Conservation (phyloP, 2,329 filamentous ascomycete genomes). For the Lasiodiplodia citricola region DNA sequence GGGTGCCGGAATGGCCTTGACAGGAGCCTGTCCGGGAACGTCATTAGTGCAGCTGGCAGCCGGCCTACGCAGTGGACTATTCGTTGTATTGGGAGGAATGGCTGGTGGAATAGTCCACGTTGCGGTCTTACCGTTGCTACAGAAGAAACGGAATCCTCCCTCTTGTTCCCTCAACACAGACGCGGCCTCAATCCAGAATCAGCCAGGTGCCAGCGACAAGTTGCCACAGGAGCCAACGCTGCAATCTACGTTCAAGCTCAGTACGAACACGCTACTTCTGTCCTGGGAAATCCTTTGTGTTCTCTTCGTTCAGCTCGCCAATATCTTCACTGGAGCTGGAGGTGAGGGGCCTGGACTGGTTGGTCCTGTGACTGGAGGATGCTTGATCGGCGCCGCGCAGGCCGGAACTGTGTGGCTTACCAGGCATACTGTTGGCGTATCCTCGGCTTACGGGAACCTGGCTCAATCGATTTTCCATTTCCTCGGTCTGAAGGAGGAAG, state of each 20-base stretch:
- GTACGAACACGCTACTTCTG: conserved; percentile 45
- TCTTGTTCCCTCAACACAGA: not conserved
- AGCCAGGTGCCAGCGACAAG: not conserved
- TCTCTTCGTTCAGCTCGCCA: conserved; percentile 48
- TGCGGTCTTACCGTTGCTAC: not conserved
- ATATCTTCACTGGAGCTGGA: conserved; percentile 29
- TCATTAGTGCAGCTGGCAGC: conserved; percentile 65
- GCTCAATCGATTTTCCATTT: conserved; percentile 53
- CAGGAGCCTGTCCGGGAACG: conserved; percentile 70
- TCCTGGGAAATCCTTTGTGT: conserved; percentile 53
- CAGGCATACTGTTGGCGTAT: conserved; percentile 64
- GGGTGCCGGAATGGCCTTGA: conserved; percentile 69
- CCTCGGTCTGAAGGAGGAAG: conserved; percentile 30
- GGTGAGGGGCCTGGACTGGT: conserved; percentile 39
- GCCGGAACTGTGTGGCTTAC: conserved; percentile 61
- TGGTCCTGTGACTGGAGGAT: conserved; percentile 60
- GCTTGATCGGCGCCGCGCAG: conserved; percentile 65
- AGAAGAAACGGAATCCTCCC: not conserved
- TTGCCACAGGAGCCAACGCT: conserved; percentile 10
- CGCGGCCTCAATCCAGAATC: not conserved
- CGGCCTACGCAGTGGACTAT: conserved; percentile 58
- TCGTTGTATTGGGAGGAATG: conserved; percentile 60
- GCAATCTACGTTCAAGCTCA: conserved; percentile 48
- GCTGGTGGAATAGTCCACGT: conserved; percentile 56
- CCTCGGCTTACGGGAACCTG: conserved; percentile 65